Percentiles rank a stretch among this genome's conserved stretches.
These are phyloP conservation scores for Selaginella tamariscina DNA, from an alignment of 75 land plant species.

Conservation along the genomic window DNA sequence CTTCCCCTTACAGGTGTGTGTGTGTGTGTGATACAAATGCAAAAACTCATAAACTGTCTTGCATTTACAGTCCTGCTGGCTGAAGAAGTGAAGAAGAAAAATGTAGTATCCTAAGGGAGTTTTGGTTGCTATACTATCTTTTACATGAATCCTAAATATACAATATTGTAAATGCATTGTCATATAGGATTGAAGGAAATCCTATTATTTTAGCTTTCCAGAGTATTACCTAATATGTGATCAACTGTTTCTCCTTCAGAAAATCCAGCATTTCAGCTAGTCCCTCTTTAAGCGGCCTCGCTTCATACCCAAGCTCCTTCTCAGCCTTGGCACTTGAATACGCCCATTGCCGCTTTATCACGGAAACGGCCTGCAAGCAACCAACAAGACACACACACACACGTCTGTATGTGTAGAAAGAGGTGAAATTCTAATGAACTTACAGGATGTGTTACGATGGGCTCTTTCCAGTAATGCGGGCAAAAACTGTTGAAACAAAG, in stretches of 20 bases:
- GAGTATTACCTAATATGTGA: conserved; percentile 10
- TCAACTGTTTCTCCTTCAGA: conserved; percentile 38
- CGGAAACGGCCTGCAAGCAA: conserved; percentile 50
- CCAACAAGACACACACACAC: not conserved
- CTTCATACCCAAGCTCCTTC: conserved; percentile 56
- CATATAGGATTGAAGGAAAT: no score
- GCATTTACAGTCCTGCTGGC: no score
- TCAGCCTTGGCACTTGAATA: conserved; percentile 86
- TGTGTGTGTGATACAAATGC: no score
- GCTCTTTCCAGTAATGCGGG: conserved; percentile 53
- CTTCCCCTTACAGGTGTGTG: no score
- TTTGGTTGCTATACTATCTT: no score
- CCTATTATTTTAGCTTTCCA: no score
- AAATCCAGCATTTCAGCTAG: conserved; percentile 51
- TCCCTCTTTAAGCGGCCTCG: conserved; percentile 68
- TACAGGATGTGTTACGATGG: conserved; percentile 65
- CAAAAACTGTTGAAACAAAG: conserved; percentile 45
- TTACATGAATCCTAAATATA: no score
- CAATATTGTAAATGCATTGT: no score
- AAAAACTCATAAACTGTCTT: no score
- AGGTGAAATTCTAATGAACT: conserved; percentile 7
- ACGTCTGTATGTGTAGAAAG: not conserved
- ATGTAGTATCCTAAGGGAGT: no score
- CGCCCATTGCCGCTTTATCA: conserved; percentile 70
- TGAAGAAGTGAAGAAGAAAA: no score